Base-by-base conservation (phyloP, 2,329 filamentous ascomycete species). In the Pseudogymnoascus sp. region DNA sequence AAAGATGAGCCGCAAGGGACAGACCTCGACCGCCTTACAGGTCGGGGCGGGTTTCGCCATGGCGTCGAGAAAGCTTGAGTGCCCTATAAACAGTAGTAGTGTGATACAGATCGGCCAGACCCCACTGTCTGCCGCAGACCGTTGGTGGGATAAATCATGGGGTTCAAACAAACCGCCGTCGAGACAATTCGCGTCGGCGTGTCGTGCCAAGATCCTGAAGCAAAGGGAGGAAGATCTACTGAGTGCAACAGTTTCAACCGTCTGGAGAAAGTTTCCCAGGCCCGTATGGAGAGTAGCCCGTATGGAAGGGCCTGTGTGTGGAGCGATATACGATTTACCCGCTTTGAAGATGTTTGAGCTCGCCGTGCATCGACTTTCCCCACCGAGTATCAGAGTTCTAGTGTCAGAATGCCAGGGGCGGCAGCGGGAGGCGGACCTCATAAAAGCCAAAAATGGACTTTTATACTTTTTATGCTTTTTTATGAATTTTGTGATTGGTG, bases 81-180 rank as follows among this genome's bases (percentile, higher is more conserved):
- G 44, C 44, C 25, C 7, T 51, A 51, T 51, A 51, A 51, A 51
- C 44, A 51, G 13, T 2, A 12, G 27, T 10, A 5, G n/a, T 10
- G 27, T 31, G 13, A 51, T 51, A 31, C n/a, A 31, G 44, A 51
- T 51, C 44, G 25, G 27, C 44, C 25, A 51, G 25, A 51, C 44
- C 13, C 42, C 25, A 51, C 42, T 29, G 44, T 31, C 27, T 31
- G 44, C n/a, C 8, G 44, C 44, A 9, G 5, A n/a, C 44, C 27
- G 27, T 51, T 51, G 44, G 44, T 51, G 27, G 44, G 44, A 51
- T 51, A 51, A 51, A 29, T 51, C 13, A 51, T 51, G 44, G 44
- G 44, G 44, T 51, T 51, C 44, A 51, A 51, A 31, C 44, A 51
- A 51, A 31, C 25, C 44, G 31, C 25, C 44, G 44, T 25, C 44